Percentiles rank a stretch among this genome's conserved stretches.
Conservation (phyloP, 768 basidiomycete genomes). For the Serpula lacrymans region DNA sequence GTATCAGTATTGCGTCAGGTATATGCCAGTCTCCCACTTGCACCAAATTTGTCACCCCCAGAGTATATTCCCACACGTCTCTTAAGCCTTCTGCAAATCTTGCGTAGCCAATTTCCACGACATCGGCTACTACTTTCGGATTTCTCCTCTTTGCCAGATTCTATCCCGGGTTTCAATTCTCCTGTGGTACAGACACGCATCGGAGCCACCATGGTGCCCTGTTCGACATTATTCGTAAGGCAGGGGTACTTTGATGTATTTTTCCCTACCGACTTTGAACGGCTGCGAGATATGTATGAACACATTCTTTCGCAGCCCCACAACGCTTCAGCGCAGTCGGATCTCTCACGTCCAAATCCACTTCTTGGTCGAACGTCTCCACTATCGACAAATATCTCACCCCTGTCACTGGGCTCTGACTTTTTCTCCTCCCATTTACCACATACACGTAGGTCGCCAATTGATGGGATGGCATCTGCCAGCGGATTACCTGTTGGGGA, state of each 20-base stretch:
- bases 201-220: conserved; percentile 81
- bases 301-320: conserved; percentile 64
- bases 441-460: conserved; percentile 48
- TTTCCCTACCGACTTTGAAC: conserved; percentile 91
- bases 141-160: conserved; percentile 84
- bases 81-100: conserved; percentile 75
- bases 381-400: conserved; percentile 44
- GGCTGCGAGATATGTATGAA: conserved; percentile 88
- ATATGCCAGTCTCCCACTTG: conserved; percentile 77
- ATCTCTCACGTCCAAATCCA: conserved; percentile 11
- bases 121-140: conserved; percentile 95
- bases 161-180: conserved; percentile 61
- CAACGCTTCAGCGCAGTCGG: conserved; percentile 21
- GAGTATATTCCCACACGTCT: conserved; percentile 95
- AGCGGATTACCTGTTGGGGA: conserved; percentile 80
- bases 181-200: conserved; percentile 97
- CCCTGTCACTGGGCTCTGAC: conserved; percentile 50
- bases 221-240: conserved; percentile 84
- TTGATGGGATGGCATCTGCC: conserved; percentile 69
- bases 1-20: conserved; percentile 57
- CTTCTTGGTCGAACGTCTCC: conserved; percentile 46
- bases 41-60: conserved; percentile 80
- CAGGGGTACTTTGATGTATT: conserved; percentile 99
- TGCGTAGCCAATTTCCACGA: conserved; percentile 81
- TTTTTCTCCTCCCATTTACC: conserved; percentile 73